Evolutionary conservation across 2,329 filamentous ascomycete species (phyloP), one percentile per base, ranked within the genome.

Genomic region (Pseudogymnoascus sp.): DNA sequence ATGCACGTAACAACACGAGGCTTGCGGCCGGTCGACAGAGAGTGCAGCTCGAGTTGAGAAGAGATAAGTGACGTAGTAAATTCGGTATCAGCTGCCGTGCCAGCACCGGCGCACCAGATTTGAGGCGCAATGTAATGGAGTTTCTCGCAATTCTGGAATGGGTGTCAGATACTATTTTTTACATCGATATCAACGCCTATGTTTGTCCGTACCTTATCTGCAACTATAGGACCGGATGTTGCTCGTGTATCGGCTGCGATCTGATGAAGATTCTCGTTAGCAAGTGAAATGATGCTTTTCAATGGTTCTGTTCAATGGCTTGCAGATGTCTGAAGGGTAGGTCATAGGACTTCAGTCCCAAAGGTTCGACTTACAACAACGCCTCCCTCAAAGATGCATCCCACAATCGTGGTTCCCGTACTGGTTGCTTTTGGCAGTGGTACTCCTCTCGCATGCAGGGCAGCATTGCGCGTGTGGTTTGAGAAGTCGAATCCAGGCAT

Each of bases 401-500:
- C 94, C 59, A 99, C 94, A 77, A 99, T 99, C 66, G 94, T 99
- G 63, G 94, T 99, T 80, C 94, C 94, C 64, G 94, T 99, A 78
- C 92, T 97, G 64, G 94, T 99, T 65, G 94, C 94, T 80, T 97
- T 97, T 70, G 95, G 94, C 63, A 97, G 81, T 64, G 94, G 94
- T 59, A 97, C 88, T 69, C 95, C 95, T 77, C 88, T 86, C 70
- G 93, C 91, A 76, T 97, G 93, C 69, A 99, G 86, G 66, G 93
- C 93, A 74, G 89, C 86, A 85, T 99, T 99, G 81, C 94, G 91
- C 84, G 96, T 96, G 85, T 97, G 94, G 83, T 99, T 99, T 76
- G 91, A 95, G 83, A 99, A 99, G 80, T 97, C 92, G 83, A 97
- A 96, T 79, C 92, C 92, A 71, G 90, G 87, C 94, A 99, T 99